Conservation (phyloP, 2,329 filamentous ascomycete genomes). For the Epichloe brachyelytri region DNA sequence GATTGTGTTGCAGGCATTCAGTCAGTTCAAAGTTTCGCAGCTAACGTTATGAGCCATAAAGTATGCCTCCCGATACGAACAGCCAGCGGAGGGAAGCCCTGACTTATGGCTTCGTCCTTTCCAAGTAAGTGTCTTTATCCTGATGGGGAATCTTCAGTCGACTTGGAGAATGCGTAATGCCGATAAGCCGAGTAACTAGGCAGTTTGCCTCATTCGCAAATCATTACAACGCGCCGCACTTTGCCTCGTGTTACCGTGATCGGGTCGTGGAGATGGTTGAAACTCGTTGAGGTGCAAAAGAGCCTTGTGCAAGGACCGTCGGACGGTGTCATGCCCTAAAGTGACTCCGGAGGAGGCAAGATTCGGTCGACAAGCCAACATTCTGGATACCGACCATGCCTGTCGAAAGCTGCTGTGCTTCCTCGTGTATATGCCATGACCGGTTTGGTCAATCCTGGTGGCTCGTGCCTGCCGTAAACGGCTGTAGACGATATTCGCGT, state of each 20-base stretch:
- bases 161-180: not conserved
- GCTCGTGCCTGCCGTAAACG: conserved; percentile 3
- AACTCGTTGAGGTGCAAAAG: conserved; percentile 1
- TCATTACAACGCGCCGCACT: not conserved
- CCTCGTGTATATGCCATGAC: not conserved
- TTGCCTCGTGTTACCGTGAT: not conserved
- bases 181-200: not conserved
- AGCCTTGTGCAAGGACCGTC: not conserved
- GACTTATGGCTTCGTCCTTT: not conserved
- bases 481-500: conserved; percentile 1
- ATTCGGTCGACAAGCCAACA: not conserved
- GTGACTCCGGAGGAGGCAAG: not conserved
- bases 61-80: not conserved
- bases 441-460: not conserved
- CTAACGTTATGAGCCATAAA: not conserved
- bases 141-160: not conserved
- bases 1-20: not conserved
- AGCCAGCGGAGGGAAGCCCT: not conserved
- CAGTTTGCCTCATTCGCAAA: not conserved
- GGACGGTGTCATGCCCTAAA: not conserved
- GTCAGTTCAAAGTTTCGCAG: not conserved
- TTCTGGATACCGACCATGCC: too few relatives aligned
- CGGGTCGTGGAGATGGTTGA: not conserved
- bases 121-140: not conserved
- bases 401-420: not conserved